Conservation (phyloP, 2,329 filamentous ascomycete genomes). For the Aspergillus eucalypticola region DNA sequence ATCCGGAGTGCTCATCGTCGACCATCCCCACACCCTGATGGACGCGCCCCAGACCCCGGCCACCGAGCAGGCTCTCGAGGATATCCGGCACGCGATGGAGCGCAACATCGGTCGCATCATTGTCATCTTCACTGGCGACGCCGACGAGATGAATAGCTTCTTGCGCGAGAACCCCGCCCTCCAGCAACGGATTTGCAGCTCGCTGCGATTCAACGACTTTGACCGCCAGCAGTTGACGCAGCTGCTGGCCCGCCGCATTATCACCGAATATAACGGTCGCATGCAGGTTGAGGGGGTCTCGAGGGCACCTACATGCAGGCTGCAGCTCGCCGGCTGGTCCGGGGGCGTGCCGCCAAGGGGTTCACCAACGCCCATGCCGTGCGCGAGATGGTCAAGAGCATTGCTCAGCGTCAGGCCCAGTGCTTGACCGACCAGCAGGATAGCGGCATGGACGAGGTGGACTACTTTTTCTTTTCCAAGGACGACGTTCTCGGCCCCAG, state of each 20-base stretch:
- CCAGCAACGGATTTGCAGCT: slow-evolving; percentile 20
- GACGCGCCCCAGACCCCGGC: slow-evolving; percentile 2
- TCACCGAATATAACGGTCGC: slow-evolving; percentile 16
- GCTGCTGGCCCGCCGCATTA: slow-evolving; percentile 17
- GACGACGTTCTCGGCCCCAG: slow-evolving; percentile 22
- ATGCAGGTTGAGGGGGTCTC: slow-evolving; percentile 24
- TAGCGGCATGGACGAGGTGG: slow-evolving; percentile 19
- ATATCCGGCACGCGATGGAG: slow-evolving; percentile 19
- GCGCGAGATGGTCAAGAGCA: slow-evolving; percentile 16
- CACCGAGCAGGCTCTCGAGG: slow-evolving; percentile 13
- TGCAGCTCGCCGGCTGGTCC: slow-evolving; percentile 21
- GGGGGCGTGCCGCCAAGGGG: slow-evolving; percentile 15
- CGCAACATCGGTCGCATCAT: slow-evolving; percentile 16
- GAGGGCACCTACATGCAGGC: slow-evolving; percentile 24
- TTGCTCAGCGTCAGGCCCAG: slow-evolving; percentile 20
- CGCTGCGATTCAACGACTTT: slow-evolving; percentile 20
- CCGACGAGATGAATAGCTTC: slow-evolving; percentile 13
- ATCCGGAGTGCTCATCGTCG: slow-evolving; percentile 19
- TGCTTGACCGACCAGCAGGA: slow-evolving; percentile 18
- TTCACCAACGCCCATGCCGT: slow-evolving; percentile 21
- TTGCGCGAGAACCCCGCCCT: slow-evolving; percentile 16
- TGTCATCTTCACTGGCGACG: slow-evolving; percentile 18
- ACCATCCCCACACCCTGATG: slow-evolving; percentile 14
- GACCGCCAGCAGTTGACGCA: slow-evolving; percentile 15
- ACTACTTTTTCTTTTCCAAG: slow-evolving; percentile 24